Evolutionary conservation across 108 stramenopile genomes (phyloP), one percentile per base, ranked within the genome.

Genomic region (Aureococcus anophagefferens): DNA sequence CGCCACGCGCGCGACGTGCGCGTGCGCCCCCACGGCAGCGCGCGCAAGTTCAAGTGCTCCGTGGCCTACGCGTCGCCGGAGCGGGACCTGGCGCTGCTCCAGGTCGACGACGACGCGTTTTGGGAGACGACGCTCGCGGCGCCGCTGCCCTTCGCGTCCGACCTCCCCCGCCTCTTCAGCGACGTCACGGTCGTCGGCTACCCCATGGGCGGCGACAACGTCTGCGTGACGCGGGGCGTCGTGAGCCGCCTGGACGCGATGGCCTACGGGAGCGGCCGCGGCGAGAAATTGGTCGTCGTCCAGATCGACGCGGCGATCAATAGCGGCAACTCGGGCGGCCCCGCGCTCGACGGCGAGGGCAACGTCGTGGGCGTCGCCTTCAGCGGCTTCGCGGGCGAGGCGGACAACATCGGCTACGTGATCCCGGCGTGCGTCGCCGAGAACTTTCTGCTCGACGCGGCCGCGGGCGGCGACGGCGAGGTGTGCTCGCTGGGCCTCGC

Each of bases 221-320:
- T 89, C 3, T 79, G 83, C 63, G 79, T 89, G n/a, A 89, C 88
- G 14, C 74, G 78, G 70, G 88, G 88, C 14, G 88, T 89, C 25
- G 88, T 89, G 0, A 85, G 84, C 33, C 84, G 88, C 18, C 82
- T 87, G 46, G 86, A 87, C 69, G 72, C 75, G 67, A 83, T 81
- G 44, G 83, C 80, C 29, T 87, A 85, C 68, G 40, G 40, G 40
- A 13, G 40, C 40, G 83, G 83, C 35, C 75, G 81, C 46, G 81
- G 79, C 4, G 74, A 70, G 34, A 46, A 79, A 15, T 65, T 86
- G n/a, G 65, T 89, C 46, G 83, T 84, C 33, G 85, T 87, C 46
- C 85, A 85, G 68, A 83, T 89, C 63, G 88, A 89, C 71, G 86
- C 86, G n/a, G 88, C 86, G 21, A 86, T 89, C 62, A 89, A 89